Percentiles rank a stretch among this genome's conserved stretches.
Conservation (phyloP, 768 basidiomycete genomes). For the Plicaturopsis crispa region DNA sequence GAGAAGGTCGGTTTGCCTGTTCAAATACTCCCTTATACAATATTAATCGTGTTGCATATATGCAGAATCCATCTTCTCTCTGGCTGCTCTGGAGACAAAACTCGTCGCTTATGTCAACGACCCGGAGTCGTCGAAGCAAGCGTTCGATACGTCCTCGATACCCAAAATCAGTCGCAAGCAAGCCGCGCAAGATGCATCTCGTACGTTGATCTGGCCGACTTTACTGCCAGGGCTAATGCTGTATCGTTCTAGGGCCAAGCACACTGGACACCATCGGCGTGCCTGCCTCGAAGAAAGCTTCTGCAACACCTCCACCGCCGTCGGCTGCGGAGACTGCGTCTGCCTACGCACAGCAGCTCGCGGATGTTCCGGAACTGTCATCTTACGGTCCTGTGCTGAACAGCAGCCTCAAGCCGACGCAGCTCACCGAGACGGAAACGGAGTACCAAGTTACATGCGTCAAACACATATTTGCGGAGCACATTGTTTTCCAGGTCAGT, state of each 20-base stretch:
- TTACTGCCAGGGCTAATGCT: slow-evolving; percentile 6
- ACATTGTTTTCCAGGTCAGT: slow-evolving; percentile 92
- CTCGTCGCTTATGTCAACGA: slow-evolving; percentile 93
- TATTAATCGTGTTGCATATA: neutral
- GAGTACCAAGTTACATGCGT: slow-evolving; percentile 96
- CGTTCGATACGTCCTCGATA: slow-evolving; percentile 79
- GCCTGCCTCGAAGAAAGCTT: slow-evolving; percentile 50
- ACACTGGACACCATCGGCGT: slow-evolving; percentile 79
- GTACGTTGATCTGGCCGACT: slow-evolving; percentile 35
- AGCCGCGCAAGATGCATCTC: slow-evolving; percentile 79
- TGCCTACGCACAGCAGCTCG: slow-evolving; percentile 77
- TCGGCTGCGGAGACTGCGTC: slow-evolving; percentile 86
- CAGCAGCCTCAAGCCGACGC: slow-evolving; percentile 71
- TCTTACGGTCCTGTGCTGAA: slow-evolving; percentile 82
- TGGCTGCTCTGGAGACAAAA: slow-evolving; percentile 84
- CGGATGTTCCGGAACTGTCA: slow-evolving; percentile 79
- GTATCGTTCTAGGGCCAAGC: slow-evolving; percentile 58
- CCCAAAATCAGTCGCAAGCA: slow-evolving; percentile 95
- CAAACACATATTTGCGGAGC: slow-evolving; percentile 94
- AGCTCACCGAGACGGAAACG: slow-evolving; percentile 93
- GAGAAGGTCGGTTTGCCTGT: slow-evolving; percentile 62
- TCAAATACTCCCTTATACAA: neutral
- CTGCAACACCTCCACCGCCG: slow-evolving; percentile 63
- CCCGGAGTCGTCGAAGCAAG: slow-evolving; percentile 53
- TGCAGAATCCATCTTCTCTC: slow-evolving; percentile 88